Evolutionary conservation across 2,329 filamentous ascomycete genomes (phyloP).

Genomic region (Dactylellina leptospora): DNA sequence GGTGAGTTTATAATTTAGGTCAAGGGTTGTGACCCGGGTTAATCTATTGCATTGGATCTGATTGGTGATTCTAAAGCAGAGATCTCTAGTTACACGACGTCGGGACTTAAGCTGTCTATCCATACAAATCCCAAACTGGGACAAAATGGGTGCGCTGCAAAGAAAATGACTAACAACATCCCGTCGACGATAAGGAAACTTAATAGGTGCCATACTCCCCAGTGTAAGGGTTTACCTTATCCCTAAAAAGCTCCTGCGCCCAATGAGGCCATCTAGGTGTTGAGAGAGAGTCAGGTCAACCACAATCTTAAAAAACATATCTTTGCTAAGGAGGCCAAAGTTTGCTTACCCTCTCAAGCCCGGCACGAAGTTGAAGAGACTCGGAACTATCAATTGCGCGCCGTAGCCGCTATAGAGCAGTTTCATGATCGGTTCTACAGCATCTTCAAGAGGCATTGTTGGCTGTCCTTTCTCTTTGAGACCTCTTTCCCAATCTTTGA

Average conservation of each 20-base stretch:
- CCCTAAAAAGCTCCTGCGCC: slow-evolving; percentile 9
- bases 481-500: not conserved
- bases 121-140: too few species aligned
- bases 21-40: too few species aligned
- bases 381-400: slow-evolving; percentile 2
- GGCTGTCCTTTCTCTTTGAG: not conserved
- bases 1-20: too few species aligned
- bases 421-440: slow-evolving; percentile 2
- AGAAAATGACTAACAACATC: too few species aligned
- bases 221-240: slow-evolving; percentile 12
- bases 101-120: too few species aligned
- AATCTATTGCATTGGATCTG: too few species aligned
- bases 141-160: too few species aligned
- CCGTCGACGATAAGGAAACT: too few species aligned
- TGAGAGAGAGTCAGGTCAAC: too few species aligned
- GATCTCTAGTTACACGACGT: slow-evolving; percentile 24
- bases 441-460: slow-evolving; percentile 6
- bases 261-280: slow-evolving; percentile 18
- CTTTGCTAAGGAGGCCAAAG: not conserved
- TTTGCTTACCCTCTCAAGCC: slow-evolving; percentile 1
- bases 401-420: slow-evolving; percentile 9
- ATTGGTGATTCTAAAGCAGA: slow-evolving; percentile 13
- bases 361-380: not conserved
- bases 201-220: slow-evolving; percentile 4
- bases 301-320: too few species aligned